A percentile compares a stretch with the other conserved stretches of the same genome.
Evolutionary conservation across 352 stramenopile genomes (phyloP).

Genomic region (Globisporangium cylindrosporum): DNA sequence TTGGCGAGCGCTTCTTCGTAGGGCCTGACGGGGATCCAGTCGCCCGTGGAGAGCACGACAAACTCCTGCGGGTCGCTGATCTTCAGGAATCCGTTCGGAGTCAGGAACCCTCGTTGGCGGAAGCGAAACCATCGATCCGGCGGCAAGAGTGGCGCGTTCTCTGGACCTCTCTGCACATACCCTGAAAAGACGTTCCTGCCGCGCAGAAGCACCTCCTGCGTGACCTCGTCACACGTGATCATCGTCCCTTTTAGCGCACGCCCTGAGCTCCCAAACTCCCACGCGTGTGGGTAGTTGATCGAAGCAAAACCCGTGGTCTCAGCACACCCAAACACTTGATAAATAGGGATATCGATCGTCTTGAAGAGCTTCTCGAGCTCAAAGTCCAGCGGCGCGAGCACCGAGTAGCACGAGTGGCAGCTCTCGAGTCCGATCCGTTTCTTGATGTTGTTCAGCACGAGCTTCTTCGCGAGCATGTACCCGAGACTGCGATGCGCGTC

Average conservation of each 20-base stretch:
- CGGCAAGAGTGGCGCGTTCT: constrained; percentile 21
- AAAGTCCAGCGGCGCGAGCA: constrained; percentile 75
- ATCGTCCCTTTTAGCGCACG: constrained; percentile 51
- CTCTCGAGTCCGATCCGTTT: constrained; percentile 76
- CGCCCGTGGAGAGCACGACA: constrained; percentile 67
- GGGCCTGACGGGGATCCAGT: constrained; percentile 65
- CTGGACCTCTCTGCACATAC: constrained; percentile 38
- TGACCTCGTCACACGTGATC: constrained; percentile 60
- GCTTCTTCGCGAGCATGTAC: constrained; percentile 75
- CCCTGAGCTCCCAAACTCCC: constrained; percentile 70
- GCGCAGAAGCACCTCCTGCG: constrained; percentile 58
- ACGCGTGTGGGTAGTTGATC: constrained; percentile 72
- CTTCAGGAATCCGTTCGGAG: constrained; percentile 69
- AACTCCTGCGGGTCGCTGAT: constrained; percentile 70
- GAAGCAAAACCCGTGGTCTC: constrained; percentile 69
- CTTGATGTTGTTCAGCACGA: constrained; percentile 80
- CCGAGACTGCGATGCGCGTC: constrained; percentile 56
- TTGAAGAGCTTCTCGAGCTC: constrained; percentile 81
- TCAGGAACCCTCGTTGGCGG: constrained; percentile 57
- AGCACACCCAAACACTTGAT: constrained; percentile 66
- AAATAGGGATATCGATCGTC: constrained; percentile 81
- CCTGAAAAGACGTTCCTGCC: constrained; percentile 74
- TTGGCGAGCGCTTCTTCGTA: constrained; percentile 53
- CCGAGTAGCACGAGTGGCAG: constrained; percentile 68
- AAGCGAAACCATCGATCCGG: constrained; percentile 55